Base-by-base conservation (phyloP, 2,329 filamentous ascomycete genomes). In the Clonostachys solani region DNA sequence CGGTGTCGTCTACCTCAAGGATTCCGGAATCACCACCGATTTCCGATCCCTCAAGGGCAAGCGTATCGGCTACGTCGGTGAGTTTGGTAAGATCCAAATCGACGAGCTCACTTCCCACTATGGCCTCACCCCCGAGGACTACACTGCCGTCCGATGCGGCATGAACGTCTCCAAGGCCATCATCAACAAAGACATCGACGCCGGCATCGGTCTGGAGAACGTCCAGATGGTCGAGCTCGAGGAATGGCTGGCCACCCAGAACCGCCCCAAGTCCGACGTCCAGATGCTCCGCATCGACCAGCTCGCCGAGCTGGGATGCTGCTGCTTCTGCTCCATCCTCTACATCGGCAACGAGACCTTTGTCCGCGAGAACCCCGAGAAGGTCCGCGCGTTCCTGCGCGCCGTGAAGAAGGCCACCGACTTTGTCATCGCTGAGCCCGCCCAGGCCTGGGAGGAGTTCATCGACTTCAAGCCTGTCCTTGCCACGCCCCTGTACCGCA, bases 21-120 rank as follows among this genome's bases (percentile, higher is more conserved):
- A 77, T 43, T 86, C 81, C 42, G 86, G 86, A 48, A 89, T 90
- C 67, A 89, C 84, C 33, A 68, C 81, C 42, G 86, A 90, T 71
- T 90, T 91, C 70, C 78, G 75, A 61, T 84, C 84, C 38, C 78
- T 91, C 56, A 86, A 84, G 66, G 86, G 85, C 55, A 89, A 89
- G 71, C 80, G 78, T 19, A 90, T 90, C 61, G 87, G 87, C 61
- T 90, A 90, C 55, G 86, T 90, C 48, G 86, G 86, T 57, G 87
- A 90, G 63, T 90, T 90, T 53, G 87, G 87, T 67, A 91, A 86
- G 78, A 89, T 90, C 62, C 86, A 90, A 69, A 89, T 91, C 55
- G 87, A 91, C 62, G 87, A 91, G 62, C 78, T 91, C 51, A 90
- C 86, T 43, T 82, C 82, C 42, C 80, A 90, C 75, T 89, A 89